phyloP scores from a whole-genome alignment of 257 asterid genomes.

The Nicotiana attenuata region DNA sequence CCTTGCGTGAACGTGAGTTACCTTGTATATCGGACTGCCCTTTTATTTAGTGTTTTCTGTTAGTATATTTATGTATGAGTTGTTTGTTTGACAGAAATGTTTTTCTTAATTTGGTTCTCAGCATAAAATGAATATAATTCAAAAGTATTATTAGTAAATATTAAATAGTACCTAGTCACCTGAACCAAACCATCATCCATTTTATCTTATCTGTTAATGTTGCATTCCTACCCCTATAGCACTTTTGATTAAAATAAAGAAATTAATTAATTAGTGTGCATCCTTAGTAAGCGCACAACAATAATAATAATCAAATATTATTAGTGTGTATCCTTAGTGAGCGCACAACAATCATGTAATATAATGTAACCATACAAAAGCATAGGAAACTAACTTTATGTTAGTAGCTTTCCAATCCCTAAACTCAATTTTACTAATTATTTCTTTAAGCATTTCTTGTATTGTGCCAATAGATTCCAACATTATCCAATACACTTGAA shows the following conservation, averaged over 20 bases:
- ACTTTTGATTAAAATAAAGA: not conserved
- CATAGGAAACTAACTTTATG: not conserved
- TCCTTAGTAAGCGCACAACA: not conserved
- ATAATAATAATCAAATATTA: not conserved
- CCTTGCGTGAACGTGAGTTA: fast-evolving
- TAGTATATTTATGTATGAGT: not conserved
- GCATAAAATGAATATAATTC: not conserved
- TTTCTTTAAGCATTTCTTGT: not conserved
- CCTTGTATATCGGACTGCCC: no score
- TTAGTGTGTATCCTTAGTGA: not conserved
- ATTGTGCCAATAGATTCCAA: slow-evolving; percentile 1
- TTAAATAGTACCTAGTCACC: not conserved
- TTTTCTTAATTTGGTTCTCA: not conserved
- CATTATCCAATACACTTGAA: not conserved
- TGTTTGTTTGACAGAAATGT: not conserved
- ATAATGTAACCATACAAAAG: not conserved
- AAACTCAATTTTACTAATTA: not conserved
- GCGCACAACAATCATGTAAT: not conserved
- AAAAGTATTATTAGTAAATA: not conserved
- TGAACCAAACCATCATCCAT: not conserved
- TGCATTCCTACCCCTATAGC: not conserved
- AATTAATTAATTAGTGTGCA: not conserved
- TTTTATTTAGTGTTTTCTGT: not conserved
- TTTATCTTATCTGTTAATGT: not conserved
- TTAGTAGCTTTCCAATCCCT: not conserved